Evolutionary conservation across 2,329 filamentous ascomycete species (phyloP), one percentile per base, ranked within the genome.

Genomic region (Ophiobolus disseminans): DNA sequence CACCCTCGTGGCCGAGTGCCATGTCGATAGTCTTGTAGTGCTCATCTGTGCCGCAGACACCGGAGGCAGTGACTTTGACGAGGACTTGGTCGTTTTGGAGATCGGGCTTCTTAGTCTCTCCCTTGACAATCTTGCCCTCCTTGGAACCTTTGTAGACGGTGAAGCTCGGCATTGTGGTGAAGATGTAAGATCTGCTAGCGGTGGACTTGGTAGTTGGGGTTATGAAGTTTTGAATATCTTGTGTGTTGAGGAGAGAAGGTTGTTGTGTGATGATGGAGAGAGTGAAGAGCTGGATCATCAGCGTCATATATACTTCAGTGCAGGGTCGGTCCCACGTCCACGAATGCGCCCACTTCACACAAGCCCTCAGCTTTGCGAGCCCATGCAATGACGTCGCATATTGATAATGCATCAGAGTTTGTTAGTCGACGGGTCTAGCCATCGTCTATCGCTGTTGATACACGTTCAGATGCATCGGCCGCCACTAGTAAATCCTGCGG

Each of bases 81-180:
- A 86, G 77, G 41, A 88, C 85, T 50, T 87, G 75, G 68, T 85
- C 79, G 40, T 75, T 72, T 30, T 58, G 50, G 28, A 72, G 60
- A 13, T 80, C 74, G 22, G 73, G 72, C 50, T 75, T 78, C 16
- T 73, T 76, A 34, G 79, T 82, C 39, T 74, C 75, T 35, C 73
- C 66, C 66, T 84, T 72, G 48, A 78, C 68, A 60, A 86, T 82
- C 48, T 76, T 75, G 60, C 85, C 84, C 47, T 80, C 79, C 57
- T 82, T 76, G 56, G 78, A 78, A 57, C 86, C 86, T 65, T 85
- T 86, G 80, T 78, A 87, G 47, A 87, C 82, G 30, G 82, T 87
- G 76, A 86, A 86, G 43, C 73, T 62, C 54, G 67, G 66, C 73
- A 75, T 74, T 11, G 32, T 66, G 48, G 16, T 48, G 34, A 16